These are phyloP conservation scores for Leccinum angustisporum DNA, from an alignment of 1,284 basidiomycete species.

Conservation along the genomic window DNA sequence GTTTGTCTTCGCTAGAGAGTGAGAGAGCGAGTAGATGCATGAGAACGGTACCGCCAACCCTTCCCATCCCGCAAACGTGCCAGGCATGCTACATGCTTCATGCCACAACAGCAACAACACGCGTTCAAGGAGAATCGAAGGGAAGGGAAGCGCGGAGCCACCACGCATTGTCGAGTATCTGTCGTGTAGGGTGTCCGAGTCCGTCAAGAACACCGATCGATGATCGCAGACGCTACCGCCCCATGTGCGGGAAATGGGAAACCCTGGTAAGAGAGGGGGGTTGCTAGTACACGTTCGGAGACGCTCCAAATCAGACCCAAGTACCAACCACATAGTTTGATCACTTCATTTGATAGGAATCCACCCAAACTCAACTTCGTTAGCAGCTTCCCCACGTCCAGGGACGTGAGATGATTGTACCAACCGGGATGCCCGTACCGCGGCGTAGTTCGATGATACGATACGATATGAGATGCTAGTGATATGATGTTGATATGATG, in stretches of 20 bases:
- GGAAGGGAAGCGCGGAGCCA: neutral
- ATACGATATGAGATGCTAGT: neutral
- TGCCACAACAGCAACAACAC: neutral
- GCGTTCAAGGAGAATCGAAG: neutral
- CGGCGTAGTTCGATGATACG: neutral
- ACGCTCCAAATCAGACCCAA: neutral
- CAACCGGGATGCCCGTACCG: neutral
- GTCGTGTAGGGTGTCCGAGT: neutral
- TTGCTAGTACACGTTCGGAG: neutral
- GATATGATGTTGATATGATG: neutral
- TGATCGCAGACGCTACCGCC: neutral
- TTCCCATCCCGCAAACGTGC: neutral
- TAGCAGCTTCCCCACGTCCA: neutral
- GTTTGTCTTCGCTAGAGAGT: neutral
- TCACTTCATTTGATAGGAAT: neutral
- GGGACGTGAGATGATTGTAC: neutral
- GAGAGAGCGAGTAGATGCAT: neutral
- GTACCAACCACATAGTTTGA: neutral
- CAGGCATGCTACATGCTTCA: neutral
- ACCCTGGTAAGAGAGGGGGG: neutral
- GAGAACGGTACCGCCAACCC: neutral
- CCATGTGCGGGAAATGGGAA: neutral
- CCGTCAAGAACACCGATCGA: neutral
- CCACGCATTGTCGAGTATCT: neutral
- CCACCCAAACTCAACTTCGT: neutral